A percentile compares a stretch with the other conserved stretches of the same genome.
Conservation (phyloP, 2,329 filamentous ascomycete species). For the Xylariaceae sp. region DNA sequence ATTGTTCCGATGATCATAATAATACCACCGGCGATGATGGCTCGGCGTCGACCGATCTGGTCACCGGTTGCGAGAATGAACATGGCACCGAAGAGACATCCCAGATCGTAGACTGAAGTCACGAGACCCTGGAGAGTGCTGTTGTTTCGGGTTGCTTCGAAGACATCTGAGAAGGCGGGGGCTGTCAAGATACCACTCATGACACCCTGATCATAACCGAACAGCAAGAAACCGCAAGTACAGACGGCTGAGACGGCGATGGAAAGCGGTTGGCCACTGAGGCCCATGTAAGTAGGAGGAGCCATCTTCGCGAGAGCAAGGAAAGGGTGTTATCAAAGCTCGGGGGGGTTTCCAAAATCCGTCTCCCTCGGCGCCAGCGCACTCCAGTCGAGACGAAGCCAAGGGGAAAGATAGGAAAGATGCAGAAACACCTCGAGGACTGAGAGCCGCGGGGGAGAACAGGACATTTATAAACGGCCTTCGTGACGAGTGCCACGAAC, state of each 20-base stretch:
- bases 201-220: conserved; percentile 35
- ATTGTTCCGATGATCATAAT: conserved; percentile 51
- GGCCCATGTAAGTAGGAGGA: conserved; percentile 52
- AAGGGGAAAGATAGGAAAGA: background rate
- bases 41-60: conserved; percentile 43
- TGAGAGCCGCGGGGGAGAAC: conserved; percentile 5
- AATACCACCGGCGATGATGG: conserved; percentile 50
- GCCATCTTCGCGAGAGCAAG: conserved; percentile 37
- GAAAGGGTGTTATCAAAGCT: conserved; percentile 7
- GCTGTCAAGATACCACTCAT: conserved; percentile 52
- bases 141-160: conserved; percentile 39
- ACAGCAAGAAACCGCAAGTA: conserved; percentile 58
- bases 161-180: conserved; percentile 44
- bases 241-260: conserved; percentile 57
- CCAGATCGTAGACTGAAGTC: conserved; percentile 45
- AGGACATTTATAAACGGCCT: conserved; percentile 9
- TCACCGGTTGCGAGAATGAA: conserved; percentile 51
- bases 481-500: background rate
- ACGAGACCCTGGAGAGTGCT: conserved; percentile 44
- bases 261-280: conserved; percentile 53
- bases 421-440: background rate
- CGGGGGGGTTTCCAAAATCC: background rate
- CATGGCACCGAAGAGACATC: conserved; percentile 42
- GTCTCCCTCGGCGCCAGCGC: background rate
- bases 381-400: background rate